Evolutionary conservation across 2,329 filamentous ascomycete genomes (phyloP).

Genomic region (Aspergillus pseudoglaucus): DNA sequence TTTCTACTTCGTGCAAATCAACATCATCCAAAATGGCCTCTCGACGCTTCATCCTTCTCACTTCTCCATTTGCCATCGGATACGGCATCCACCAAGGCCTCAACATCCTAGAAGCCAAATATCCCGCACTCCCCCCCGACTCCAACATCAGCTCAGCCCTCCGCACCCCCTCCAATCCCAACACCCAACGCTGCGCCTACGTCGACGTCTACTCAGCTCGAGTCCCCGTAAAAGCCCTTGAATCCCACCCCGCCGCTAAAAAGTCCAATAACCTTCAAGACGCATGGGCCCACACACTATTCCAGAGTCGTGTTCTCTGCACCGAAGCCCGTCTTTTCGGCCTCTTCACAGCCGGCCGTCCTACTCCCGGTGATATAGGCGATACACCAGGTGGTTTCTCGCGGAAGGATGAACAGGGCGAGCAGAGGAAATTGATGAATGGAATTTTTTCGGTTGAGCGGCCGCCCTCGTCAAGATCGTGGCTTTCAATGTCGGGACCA

Average conservation of each 20-base stretch:
- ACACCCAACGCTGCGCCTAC: conserved; percentile 16
- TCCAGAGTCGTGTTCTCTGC: conserved; percentile 11
- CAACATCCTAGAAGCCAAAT: conserved; percentile 18
- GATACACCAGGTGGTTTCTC: conserved; percentile 7
- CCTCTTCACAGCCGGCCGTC: conserved; percentile 5
- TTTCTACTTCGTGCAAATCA: not conserved
- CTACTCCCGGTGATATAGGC: conserved; percentile 16
- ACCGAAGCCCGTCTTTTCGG: conserved; percentile 13
- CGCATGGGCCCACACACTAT: conserved; percentile 18
- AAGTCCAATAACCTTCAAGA: conserved; percentile 9
- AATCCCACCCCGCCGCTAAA: not conserved
- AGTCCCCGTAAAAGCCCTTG: conserved; percentile 12
- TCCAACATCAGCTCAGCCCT: conserved; percentile 15
- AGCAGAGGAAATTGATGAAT: conserved; percentile 13
- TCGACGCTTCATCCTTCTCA: conserved; percentile 6
- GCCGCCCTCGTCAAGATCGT: not conserved
- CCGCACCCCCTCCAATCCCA: conserved; percentile 7
- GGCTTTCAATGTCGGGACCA: not conserved
- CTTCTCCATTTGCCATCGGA: conserved; percentile 8
- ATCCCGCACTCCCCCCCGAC: conserved; percentile 14
- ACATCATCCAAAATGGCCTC: not conserved
- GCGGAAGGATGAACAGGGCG: not conserved
- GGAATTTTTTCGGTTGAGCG: conserved; percentile 14
- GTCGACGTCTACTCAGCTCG: conserved; percentile 20
- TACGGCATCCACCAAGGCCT: conserved; percentile 18